Percentiles rank a stretch among this genome's conserved stretches.
These are phyloP conservation scores for Durio zibethinus DNA, from an alignment of 345 rosid genomes.

Conservation along the genomic window DNA sequence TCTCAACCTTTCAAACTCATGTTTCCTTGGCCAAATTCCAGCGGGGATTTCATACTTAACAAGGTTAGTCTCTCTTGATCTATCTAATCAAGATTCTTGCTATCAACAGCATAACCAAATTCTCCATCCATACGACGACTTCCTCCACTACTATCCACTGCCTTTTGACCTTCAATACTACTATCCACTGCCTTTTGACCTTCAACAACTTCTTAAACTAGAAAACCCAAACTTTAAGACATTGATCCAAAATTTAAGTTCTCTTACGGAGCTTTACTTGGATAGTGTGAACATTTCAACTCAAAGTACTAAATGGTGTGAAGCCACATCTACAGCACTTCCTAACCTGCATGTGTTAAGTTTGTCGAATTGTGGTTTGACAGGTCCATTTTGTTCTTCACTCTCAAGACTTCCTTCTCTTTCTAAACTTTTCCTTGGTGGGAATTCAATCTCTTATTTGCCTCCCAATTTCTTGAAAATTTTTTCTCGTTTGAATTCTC, in stretches of 20 bases:
- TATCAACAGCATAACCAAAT: too few species aligned
- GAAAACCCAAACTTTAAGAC: background rate
- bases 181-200: too few species aligned
- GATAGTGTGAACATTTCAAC: too few species aligned
- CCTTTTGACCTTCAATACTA: rapidly evolving
- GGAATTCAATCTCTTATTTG: background rate
- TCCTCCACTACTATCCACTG: too few species aligned
- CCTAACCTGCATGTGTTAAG: background rate
- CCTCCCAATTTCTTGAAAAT: background rate
- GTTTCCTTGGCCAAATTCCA: background rate
- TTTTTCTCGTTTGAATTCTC: background rate
- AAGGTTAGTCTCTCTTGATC: background rate
- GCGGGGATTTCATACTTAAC: background rate
- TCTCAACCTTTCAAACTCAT: background rate
- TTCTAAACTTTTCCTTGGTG: background rate
- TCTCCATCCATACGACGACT: too few species aligned
- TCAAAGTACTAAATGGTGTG: background rate
- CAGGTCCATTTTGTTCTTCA: background rate
- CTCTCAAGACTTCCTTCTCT: background rate
- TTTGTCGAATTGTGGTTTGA: background rate
- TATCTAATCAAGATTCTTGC: background rate
- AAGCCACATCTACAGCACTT: background rate
- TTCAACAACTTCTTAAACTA: background rate
- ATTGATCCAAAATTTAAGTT: background rate
- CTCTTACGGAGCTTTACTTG: background rate